phyloP scores from a whole-genome alignment of 2,329 filamentous ascomycete species.

The Fusarium ambrosium region DNA sequence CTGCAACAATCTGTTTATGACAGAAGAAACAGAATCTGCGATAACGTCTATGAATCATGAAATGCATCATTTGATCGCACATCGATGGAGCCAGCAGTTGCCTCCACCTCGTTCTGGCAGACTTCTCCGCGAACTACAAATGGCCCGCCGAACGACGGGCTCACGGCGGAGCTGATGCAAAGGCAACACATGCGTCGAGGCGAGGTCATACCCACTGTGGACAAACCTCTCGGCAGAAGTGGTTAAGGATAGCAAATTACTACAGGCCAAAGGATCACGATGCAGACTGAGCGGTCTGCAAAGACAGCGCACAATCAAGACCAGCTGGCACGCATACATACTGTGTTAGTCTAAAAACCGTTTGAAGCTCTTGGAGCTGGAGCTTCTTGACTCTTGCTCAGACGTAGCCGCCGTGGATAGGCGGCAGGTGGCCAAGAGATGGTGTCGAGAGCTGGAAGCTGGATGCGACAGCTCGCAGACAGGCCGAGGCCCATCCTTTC shows the following conservation, averaged over 20 bases:
- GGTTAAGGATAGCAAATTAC: conserved; percentile 5
- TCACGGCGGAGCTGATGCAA: conserved; percentile 28
- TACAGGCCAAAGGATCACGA: neutral
- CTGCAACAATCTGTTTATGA: conserved; percentile 7
- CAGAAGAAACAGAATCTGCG: neutral
- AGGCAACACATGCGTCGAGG: conserved; percentile 15
- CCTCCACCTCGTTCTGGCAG: conserved; percentile 22
- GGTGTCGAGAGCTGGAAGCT: conserved; percentile 10
- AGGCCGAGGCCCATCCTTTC: conserved; percentile 9
- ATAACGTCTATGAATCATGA: conserved; percentile 26
- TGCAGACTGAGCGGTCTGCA: conserved; percentile 4
- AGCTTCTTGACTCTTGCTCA: neutral
- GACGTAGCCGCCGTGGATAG: conserved; percentile 23
- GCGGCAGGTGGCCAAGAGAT: conserved; percentile 11
- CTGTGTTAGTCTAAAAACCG: neutral
- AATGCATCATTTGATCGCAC: neutral
- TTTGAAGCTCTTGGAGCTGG: neutral
- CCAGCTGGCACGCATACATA: conserved; percentile 1
- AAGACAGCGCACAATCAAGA: neutral
- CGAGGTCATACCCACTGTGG: conserved; percentile 32
- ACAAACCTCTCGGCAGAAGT: conserved; percentile 18
- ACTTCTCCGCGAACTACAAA: conserved; percentile 14
- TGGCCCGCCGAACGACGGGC: conserved; percentile 4
- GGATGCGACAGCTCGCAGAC: conserved; percentile 14
- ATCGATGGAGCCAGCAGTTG: neutral